A percentile compares a stretch with the other conserved stretches of the same genome.
Conservation (phyloP, 768 basidiomycete species). For the Termitomyces sp. region DNA sequence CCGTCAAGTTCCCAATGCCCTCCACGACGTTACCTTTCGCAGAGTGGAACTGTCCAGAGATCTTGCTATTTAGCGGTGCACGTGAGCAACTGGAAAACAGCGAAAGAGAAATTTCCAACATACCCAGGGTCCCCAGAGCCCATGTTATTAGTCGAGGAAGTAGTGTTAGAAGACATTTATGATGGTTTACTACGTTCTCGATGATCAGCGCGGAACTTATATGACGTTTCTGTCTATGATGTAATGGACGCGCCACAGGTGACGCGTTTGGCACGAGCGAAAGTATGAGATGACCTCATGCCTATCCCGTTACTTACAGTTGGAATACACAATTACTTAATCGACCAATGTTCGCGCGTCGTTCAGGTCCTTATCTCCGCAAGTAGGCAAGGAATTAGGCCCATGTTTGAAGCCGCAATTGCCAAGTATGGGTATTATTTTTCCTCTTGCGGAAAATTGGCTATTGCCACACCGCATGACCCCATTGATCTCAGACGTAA, state of each 20-base stretch:
- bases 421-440: no score
- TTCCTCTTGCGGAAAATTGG: no score
- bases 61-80: conserved; percentile 23
- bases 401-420: no score
- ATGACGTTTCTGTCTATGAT: neutral
- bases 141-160: neutral
- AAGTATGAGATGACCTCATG: neutral
- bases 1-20: conserved; percentile 39
- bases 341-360: no score
- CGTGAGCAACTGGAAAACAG: neutral
- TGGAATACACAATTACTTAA: no score
- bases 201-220: neutral
- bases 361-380: no score
- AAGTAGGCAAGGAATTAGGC: no score
- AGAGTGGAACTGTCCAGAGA: conserved; percentile 37
- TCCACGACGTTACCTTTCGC: conserved; percentile 32
- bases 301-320: no score
- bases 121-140: conserved; percentile 10
- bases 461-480: no score
- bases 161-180: neutral
- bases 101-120: neutral
- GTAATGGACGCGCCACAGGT: neutral
- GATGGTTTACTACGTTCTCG: no score
- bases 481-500: no score
- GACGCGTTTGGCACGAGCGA: neutral